Base-by-base conservation (phyloP, 345 rosid species). In the Murraya paniculata region DNA sequence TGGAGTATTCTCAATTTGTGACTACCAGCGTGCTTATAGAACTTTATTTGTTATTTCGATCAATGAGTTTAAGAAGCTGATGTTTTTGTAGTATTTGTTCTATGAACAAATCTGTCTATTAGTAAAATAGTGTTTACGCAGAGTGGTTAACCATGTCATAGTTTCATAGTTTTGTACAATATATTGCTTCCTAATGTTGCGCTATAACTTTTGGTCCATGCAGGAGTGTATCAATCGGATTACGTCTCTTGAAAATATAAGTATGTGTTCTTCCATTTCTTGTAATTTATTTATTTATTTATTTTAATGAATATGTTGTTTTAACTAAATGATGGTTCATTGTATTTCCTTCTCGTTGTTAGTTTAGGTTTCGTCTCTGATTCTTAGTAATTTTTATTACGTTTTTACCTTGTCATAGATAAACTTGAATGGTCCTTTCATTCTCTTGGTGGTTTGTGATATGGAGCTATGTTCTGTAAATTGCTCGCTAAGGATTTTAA, bases 161-260 rank as follows among this genome's bases (percentile, higher is more conserved):
- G 18, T 4, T 22, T 28, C 27, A 9, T 24, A 45, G 10, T 27
- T 68, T 60, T 57, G 0, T 27, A 45, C 25, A 56, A 9, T 69
- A 5, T 36, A 36, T 73, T 33, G 48, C 36, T 67, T 59, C 30
- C 82, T 68, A 71, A 73, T 55, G 25, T 64, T 28, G 21, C 33
- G 33, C 11, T 59, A 36, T 74, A 10, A 70, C 24, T 73, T 77
- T 78, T 78, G 83, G 58, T 60, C 74, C 27, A 71, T 82, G 84
- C 88, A 93, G 98, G 99, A 95, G 87, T 95, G 99, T 65, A 95
- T 95, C 84, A 95, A 95, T 83, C 86, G 98, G 83, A 95, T 95
- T 74, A 65, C 87, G 68, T 91, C 98, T 61, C 87, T 95, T 80
- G 99, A 93, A 83, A 92, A 87, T 75, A 92, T 89, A 86, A 98